Base-by-base conservation (phyloP, 2,329 filamentous ascomycete species). In the Nigrospora oryzae region DNA sequence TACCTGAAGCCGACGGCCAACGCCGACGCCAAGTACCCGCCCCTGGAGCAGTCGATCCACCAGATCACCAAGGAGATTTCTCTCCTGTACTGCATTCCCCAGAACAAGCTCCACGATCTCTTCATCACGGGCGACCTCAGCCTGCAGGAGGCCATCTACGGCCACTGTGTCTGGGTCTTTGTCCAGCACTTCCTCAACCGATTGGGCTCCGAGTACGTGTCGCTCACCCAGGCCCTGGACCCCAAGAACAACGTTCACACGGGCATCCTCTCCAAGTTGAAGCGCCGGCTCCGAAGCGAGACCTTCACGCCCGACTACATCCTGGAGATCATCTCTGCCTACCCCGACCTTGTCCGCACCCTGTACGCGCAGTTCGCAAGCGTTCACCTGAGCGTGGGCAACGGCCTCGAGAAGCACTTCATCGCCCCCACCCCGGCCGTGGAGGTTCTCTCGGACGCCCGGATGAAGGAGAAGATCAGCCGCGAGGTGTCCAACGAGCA, bases 61-160 rank as follows among this genome's bases (percentile, higher is more conserved):
- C 93, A 98, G 68, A 96, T 98, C 71, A 95, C 93, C 72, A 97
- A 97, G 76, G 93, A 98, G 66, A 84, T 95, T 42, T 97, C 93
- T 2, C 78, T 98, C 47, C 75, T 98, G 15, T 98, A 97, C 79
- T 98, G 93, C 65, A 86, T 98, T 54, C 93, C 93, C 13, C 91
- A 95, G 66, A 98, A 95, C 75, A 93, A 90, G 67, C 89, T 98
- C 64, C 91, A 96, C 67, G 73, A 76, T 47, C 80, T 95, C 56
- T 98, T 98, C 65, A 86, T 87, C 42, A 82, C 79, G 14, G 90
- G 90, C 41, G 79, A 84, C 55, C 74, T 98, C 52, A 96, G 90
- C 61, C 74, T 98, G 42, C 93, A 98, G 65, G 93, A 98, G 70
- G 90, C 91, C 12, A 89, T 96, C 58, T 98, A 98, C 63, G 90